Evolutionary conservation across 2,329 filamentous ascomycete species (phyloP), one percentile per base, ranked within the genome.

Genomic region (Verticillium tricorpus): DNA sequence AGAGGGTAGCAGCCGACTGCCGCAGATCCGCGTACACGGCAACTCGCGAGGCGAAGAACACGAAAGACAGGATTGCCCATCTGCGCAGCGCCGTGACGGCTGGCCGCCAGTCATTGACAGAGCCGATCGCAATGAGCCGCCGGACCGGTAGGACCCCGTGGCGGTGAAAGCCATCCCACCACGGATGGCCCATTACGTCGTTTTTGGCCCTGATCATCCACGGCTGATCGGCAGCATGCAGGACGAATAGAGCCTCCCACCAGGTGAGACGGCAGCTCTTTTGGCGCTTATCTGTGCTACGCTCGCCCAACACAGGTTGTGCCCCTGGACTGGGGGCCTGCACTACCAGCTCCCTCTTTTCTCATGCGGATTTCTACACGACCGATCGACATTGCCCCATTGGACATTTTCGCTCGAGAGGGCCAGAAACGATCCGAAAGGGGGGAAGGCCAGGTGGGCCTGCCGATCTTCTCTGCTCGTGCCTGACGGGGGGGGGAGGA

Each of bases 241-340:
- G 45, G 22, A 50, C 57, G 57, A 58, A 58, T 50, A 58, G 57
- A 40, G 39, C 22, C 45, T 39, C 37, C 28, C 39, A 12, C 25
- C 37, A 28, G 25, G 57, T 58, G 25, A 50, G 57, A 58, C 57
- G n/a, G 39, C 57, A 58, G 57, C 57, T 50, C n/a, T 58, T 40
- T 45, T 58, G 57, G 57, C 57, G 57, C 57, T 32, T 45, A 45
- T 40, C 28, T 50, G 57, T 50, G 57, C 28, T 9, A 58, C 57
- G 32, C 19, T 32, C 57, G 32, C 19, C 19, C 37, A 19, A 50
- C 45, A 25, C 45, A 50, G 19, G 45, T 50, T n/a, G 45, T 50
- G 45, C n/a, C 45, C 11, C 22, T 28, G 28, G 28, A 28, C 28
- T 28, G 28, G 45, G 19, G n/a, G 8, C 45, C 45, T 50, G 19